These are phyloP conservation scores for Botrytis tulipae DNA, from an alignment of 2,329 filamentous ascomycete species.

Conservation along the genomic window DNA sequence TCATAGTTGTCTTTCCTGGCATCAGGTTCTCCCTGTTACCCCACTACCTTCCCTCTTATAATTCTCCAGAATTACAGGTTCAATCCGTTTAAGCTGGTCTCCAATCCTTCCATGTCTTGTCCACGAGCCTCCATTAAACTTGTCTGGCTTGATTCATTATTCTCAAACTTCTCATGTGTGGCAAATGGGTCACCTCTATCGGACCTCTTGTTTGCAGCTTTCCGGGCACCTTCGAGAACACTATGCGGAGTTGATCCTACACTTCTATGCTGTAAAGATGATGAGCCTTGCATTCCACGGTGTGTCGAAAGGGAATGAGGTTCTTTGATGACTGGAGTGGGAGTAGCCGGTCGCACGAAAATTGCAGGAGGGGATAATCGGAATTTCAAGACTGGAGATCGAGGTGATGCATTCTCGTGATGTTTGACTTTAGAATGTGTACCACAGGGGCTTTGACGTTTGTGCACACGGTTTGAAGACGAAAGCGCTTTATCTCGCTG, in stretches of 20 bases:
- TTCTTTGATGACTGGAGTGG: too few species aligned
- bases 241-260: not conserved
- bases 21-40: not conserved
- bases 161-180: not conserved
- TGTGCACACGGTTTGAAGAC: not conserved
- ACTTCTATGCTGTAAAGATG: not conserved
- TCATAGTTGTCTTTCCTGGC: not conserved
- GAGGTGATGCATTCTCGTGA: not conserved
- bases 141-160: too few species aligned
- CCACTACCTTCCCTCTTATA: not conserved
- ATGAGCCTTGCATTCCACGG: not conserved
- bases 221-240: not conserved
- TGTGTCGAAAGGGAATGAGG: rapidly evolving
- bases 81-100: not conserved
- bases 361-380: not conserved
- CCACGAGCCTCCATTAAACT: too few species aligned
- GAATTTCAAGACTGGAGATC: too few species aligned
- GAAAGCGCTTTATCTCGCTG: rapidly evolving
- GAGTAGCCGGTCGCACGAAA: not conserved
- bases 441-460: too few species aligned
- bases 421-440: not conserved
- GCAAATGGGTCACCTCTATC: not conserved
- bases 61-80: not conserved
- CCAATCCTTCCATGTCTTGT: not conserved
- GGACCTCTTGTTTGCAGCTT: rapidly evolving